Percentiles rank a stretch among this genome's conserved stretches.
Evolutionary conservation across 1,139 yeast genomes (phyloP).

Genomic region (Debaryomyces nepalensis): DNA sequence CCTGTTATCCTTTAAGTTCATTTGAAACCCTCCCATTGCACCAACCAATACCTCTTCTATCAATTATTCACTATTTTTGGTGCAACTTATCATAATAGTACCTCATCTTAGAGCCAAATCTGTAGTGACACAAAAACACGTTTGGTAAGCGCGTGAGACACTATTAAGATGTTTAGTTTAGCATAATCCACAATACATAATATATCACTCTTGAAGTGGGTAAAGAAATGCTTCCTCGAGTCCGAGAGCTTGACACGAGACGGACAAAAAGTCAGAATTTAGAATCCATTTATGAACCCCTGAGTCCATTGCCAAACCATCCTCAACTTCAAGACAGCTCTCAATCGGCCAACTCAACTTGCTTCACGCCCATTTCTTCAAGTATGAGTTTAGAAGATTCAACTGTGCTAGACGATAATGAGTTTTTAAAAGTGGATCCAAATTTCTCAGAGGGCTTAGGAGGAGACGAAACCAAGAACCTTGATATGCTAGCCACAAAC

Average conservation of each 20-base stretch:
- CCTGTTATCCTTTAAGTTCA: slow-evolving; percentile 28
- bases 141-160: slow-evolving; percentile 9
- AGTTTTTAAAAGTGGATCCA: slow-evolving; percentile 23
- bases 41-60: neutral
- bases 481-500: neutral
- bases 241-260: neutral
- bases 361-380: neutral
- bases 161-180: slow-evolving; percentile 4
- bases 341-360: slow-evolving; percentile 6
- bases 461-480: neutral
- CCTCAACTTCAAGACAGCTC: slow-evolving; percentile 4
- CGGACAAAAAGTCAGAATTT: neutral
- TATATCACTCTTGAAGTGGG: neutral
- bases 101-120: slow-evolving; percentile 7
- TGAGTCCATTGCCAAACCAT: neutral
- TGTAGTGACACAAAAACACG: slow-evolving; percentile 12
- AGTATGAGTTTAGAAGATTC: slow-evolving; percentile 6
- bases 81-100: neutral
- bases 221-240: slow-evolving; percentile 9
- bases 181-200: neutral
- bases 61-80: neutral
- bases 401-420: slow-evolving; percentile 19
- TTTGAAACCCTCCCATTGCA: slow-evolving; percentile 26
- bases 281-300: neutral
- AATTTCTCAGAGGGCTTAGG: slow-evolving; percentile 7